Evolutionary conservation across 2,329 filamentous ascomycete species (phyloP).

Genomic region (Fusarium luffae): DNA sequence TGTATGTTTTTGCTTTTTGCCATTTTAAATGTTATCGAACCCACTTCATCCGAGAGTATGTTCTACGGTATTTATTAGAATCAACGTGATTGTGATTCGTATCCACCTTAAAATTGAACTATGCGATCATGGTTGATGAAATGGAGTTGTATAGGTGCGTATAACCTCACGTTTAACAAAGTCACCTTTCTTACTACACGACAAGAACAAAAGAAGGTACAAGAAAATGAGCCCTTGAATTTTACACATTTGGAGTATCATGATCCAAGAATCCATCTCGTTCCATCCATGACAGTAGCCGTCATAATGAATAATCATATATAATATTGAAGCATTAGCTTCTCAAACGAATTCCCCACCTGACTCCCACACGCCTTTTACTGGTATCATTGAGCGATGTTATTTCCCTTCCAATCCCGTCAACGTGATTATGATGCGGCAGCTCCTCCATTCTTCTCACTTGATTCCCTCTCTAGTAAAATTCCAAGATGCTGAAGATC

Average conservation of each 20-base stretch:
- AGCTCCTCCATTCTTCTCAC: constrained; percentile 33
- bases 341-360: constrained; percentile 2
- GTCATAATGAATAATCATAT: background rate
- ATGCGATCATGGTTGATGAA: background rate
- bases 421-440: constrained; percentile 15
- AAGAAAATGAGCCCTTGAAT: background rate
- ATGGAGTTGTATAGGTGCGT: background rate
- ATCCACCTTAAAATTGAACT: background rate
- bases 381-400: constrained; percentile 5
- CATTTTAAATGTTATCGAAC: background rate
- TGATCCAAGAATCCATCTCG: constrained; percentile 25
- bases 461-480: constrained; percentile 63
- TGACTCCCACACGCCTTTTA: constrained; percentile 17
- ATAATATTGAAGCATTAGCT: background rate
- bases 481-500: constrained; percentile 68
- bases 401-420: constrained; percentile 1
- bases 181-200: background rate
- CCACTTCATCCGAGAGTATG: background rate
- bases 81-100: background rate
- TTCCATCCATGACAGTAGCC: constrained; percentile 5
- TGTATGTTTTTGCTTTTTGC: background rate
- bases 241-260: constrained; percentile 13
- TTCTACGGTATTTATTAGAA: background rate
- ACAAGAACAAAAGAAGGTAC: background rate
- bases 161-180: background rate